A percentile compares a stretch with the other conserved stretches of the same genome.
Evolutionary conservation across 1,139 yeast genomes (phyloP).

Genomic region (Zygoascus meyerae): DNA sequence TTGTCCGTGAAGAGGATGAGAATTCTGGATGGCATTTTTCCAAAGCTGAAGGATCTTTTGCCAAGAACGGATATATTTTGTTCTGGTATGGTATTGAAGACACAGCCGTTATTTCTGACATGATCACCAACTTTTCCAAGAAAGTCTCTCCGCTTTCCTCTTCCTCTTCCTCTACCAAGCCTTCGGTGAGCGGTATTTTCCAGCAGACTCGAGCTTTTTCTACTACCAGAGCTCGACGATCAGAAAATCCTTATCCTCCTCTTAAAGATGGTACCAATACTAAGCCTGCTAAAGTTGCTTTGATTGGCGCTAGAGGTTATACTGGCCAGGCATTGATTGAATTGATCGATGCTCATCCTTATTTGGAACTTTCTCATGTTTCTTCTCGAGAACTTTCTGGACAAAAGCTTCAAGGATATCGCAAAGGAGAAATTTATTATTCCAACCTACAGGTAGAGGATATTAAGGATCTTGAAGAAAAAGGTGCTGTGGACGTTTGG

Average conservation of each 20-base stretch:
- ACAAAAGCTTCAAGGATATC: slow-evolving; percentile 78
- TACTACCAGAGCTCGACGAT: slow-evolving; percentile 14
- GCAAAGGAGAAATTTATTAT: slow-evolving; percentile 70
- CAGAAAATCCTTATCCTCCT: slow-evolving; percentile 71
- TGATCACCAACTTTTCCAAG: slow-evolving; percentile 54
- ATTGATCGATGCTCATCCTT: slow-evolving; percentile 81
- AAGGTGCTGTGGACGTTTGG: slow-evolving; percentile 87
- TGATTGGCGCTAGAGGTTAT: slow-evolving; percentile 97
- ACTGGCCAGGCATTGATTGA: slow-evolving; percentile 92
- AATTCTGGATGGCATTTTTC: slow-evolving; percentile 89
- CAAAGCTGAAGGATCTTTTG: slow-evolving; percentile 89
- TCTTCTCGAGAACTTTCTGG: slow-evolving; percentile 94
- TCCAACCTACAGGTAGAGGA: slow-evolving; percentile 86
- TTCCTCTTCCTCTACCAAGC: slow-evolving; percentile 24
- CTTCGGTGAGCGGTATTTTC: slow-evolving; percentile 32
- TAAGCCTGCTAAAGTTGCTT: slow-evolving; percentile 66
- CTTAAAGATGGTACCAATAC: slow-evolving; percentile 55
- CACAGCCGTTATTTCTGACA: slow-evolving; percentile 54
- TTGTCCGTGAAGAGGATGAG: slow-evolving; percentile 82
- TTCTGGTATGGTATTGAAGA: slow-evolving; percentile 90
- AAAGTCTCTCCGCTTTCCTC: slow-evolving; percentile 20
- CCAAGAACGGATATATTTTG: slow-evolving; percentile 80
- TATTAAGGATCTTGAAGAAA: slow-evolving; percentile 67
- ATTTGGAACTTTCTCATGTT: slow-evolving; percentile 81
- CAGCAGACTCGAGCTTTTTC: slow-evolving; percentile 29